Base-by-base conservation (phyloP, 208 protist genomes). In the Strigomonas culicis region DNA sequence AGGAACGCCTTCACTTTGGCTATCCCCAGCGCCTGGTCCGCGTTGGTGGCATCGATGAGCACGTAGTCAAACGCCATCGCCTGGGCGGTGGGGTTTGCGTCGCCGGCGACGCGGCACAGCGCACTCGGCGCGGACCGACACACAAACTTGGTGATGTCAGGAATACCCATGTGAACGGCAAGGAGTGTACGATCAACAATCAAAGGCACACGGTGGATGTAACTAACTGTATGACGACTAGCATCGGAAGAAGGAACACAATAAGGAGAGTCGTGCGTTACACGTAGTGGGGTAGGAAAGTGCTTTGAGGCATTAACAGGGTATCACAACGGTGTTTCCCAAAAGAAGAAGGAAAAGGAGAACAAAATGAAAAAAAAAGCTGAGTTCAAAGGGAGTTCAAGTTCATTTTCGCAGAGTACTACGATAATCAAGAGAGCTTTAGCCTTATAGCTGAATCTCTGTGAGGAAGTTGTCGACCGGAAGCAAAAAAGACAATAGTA, bases 31-130 rank as follows among this genome's bases (percentile, higher is more conserved):
- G 89, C 93, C 64, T 92, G 81, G 19, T 68, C 72, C 13, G 73
- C 79, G 69, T 95, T 95, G 0, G 89, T 95, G n/a, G 84, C 84
- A 63, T 95, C 89, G 22, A 95, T 63, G 0, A 95, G 72, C 21
- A 95, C 77, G 50, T 87, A 93, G 72, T 95, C 89, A 59, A 89
- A 93, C 53, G 66, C 25, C 0, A 92, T 63, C 27, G 74, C 58
- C n/a, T 25, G 22, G 4, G 32, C 34, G 4, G 51, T 55, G 1
- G 34, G 55, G 51, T 49, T 59, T 32, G 68, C 69, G 28, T 76
- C 76, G 1, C n/a, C 15, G 22, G 86, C 72, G 24, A 95, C 30
- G 2, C 77, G 77, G 44, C 77, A 88, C 24, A 95, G 63, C 51
- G 89, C 81, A 1, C 59, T 68, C 2, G 86, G 89, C 3, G 84